These are phyloP conservation scores for Punica granatum DNA, from an alignment of 345 rosid genomes.

Conservation along the genomic window DNA sequence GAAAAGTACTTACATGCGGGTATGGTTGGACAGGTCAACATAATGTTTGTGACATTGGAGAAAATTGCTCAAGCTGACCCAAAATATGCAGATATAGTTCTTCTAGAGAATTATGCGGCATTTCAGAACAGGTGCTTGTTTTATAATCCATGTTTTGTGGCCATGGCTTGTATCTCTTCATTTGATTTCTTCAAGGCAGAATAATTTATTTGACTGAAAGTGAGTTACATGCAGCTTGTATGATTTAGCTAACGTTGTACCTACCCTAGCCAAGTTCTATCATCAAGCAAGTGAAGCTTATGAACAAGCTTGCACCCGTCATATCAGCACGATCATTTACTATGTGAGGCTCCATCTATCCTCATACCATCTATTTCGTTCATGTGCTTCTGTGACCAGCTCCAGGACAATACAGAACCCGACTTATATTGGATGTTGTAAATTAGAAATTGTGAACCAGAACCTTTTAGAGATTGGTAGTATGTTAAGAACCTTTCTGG, in stretches of 20 bases:
- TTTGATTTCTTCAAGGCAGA: neutral
- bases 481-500: neutral
- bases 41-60: conserved; percentile 91
- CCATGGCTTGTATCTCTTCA: neutral
- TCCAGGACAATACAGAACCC: neutral
- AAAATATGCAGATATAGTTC: conserved; percentile 84
- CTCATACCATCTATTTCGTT: neutral
- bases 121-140: conserved; percentile 80
- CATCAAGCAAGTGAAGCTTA: conserved; percentile 99
- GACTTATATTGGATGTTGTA: neutral
- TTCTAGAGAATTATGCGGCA: conserved; percentile 95
- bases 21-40: conserved; percentile 66
- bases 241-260: conserved; percentile 95
- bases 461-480: neutral
- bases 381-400: neutral
- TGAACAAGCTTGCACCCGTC: conserved; percentile 96
- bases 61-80: conserved; percentile 91
- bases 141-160: neutral
- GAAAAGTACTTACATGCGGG: neutral
- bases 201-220: conserved; percentile 17
- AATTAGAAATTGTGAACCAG: neutral
- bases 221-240: conserved; percentile 62
- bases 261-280: conserved; percentile 94
- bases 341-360: conserved; percentile 46
- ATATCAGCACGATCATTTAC: conserved; percentile 91